Evolutionary conservation across 2,329 filamentous ascomycete species (phyloP), one percentile per base, ranked within the genome.

Genomic region (Diaporthe helianthi): DNA sequence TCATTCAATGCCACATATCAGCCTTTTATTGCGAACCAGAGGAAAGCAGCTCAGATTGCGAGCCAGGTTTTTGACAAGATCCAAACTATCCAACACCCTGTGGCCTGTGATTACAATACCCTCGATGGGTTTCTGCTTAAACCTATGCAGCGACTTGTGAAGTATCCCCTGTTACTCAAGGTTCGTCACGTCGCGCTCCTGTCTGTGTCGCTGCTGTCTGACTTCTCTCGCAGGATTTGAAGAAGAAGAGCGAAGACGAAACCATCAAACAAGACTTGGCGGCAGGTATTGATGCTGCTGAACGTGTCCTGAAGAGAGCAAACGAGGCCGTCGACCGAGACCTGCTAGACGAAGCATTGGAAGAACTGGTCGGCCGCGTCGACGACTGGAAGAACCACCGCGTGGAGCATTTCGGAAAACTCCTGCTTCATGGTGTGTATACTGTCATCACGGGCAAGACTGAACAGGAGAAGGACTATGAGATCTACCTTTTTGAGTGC

Each of bases 301-400:
- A 94, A 73, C 87, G 91, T 64, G 92, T 97, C 0, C 85, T 98
- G 36, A 88, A 90, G 72, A 91, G 93, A 74, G 95, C 95, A 6
- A 98, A 98, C 77, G 91, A 94, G 69, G 95, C 94, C 5, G 93
- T 99, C 53, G 92, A 97, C 77, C 91, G 92, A 61, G 93, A 97
- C 76, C 87, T 98, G 64, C 86, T 97, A 65, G 88, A 92, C 60
- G 92, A 96, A 76, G 94, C 94, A 7, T 84, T 97, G 12, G 89
- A 92, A 71, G 96, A 98, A 70, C 85, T 99, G 31, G 90, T 91
- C 70, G 82, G 82, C 66, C 87, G 96, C 63, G 95, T 99, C 1
- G 96, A 98, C 76, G 96, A 99, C 78, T 99, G 96, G 96, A 98
- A 98, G 80, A 93, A 92, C 65, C 93, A 98, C 77, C 89, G 91